A percentile compares a stretch with the other conserved stretches of the same genome.
Evolutionary conservation across 1,284 basidiomycete genomes (phyloP).

Genomic region (Hypsizygus ulmarius): DNA sequence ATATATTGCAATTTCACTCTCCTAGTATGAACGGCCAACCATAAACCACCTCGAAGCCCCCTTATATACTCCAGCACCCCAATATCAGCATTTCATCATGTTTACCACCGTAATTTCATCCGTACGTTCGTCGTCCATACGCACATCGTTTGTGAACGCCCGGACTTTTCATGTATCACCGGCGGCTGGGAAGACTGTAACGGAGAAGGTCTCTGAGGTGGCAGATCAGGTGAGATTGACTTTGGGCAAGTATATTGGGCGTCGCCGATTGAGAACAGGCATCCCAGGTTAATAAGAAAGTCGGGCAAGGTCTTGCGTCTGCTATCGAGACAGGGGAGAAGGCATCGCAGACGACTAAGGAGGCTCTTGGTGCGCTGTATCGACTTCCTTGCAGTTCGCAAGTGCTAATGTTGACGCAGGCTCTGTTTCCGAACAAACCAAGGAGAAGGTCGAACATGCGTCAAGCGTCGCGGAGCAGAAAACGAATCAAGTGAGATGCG

Average conservation of each 20-base stretch:
- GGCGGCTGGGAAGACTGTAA: slow-evolving; percentile 46
- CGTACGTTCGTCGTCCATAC: slow-evolving; percentile 14
- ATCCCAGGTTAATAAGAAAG: slow-evolving; percentile 56
- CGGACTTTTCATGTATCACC: slow-evolving; percentile 50
- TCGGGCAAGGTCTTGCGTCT: slow-evolving; percentile 57
- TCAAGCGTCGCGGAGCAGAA: slow-evolving; percentile 35
- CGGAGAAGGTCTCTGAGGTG: slow-evolving; percentile 60
- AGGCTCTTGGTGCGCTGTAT: slow-evolving; percentile 45
- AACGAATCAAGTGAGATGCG: slow-evolving; percentile 38
- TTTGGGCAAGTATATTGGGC: neutral
- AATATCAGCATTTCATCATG: slow-evolving; percentile 8
- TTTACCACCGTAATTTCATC: slow-evolving; percentile 9
- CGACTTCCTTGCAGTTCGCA: neutral
- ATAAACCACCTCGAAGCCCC: too few species aligned
- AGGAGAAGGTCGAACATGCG: slow-evolving; percentile 36
- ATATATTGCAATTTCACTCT: neutral
- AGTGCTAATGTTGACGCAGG: slow-evolving; percentile 21
- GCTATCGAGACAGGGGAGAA: slow-evolving; percentile 65
- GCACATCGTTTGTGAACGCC: slow-evolving; percentile 22
- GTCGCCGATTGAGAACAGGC: neutral
- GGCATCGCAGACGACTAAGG: slow-evolving; percentile 52
- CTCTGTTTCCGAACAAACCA: slow-evolving; percentile 28
- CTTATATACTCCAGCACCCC: too few species aligned
- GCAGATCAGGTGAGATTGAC: slow-evolving; percentile 48
- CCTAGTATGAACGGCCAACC: neutral